Evolutionary conservation across 169 alveolate species (phyloP).

Genomic region (Condylostoma magnum): DNA sequence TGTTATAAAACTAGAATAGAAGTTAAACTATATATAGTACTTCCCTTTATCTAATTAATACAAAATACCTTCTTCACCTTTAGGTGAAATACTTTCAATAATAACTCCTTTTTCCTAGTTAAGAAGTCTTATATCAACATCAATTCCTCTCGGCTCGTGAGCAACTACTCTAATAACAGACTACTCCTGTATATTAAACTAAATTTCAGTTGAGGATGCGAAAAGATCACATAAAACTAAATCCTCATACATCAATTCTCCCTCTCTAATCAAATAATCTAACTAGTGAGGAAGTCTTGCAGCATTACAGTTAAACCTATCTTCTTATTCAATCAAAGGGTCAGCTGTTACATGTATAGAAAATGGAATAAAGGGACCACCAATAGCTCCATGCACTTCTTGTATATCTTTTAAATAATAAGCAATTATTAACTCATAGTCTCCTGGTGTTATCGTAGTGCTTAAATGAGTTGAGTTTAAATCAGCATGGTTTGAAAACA

Average conservation of each 20-base stretch:
- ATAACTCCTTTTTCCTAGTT: not conserved
- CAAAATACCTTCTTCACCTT: slow-evolving; percentile 17
- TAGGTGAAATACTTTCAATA: not conserved
- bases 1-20: too few relatives aligned
- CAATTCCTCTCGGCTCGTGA: slow-evolving; percentile 20
- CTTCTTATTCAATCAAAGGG: slow-evolving; percentile 18
- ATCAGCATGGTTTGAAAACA: too few relatives aligned
- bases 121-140: not conserved
- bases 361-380: too few relatives aligned
- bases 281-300: not conserved
- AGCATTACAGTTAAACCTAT: slow-evolving; percentile 32
- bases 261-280: not conserved
- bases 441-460: too few relatives aligned
- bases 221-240: slow-evolving; percentile 13
- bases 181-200: not conserved
- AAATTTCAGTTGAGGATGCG: not conserved
- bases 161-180: slow-evolving; percentile 5
- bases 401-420: too few relatives aligned
- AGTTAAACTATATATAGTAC: slow-evolving; percentile 1
- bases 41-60: not conserved
- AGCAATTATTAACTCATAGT: too few relatives aligned
- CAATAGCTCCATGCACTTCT: too few relatives aligned
- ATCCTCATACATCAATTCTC: slow-evolving; percentile 1
- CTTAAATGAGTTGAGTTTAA: too few relatives aligned
- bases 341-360: slow-evolving; percentile 13